Conservation (phyloP, 1,139 yeast genomes). For the Kluyveromyces sp. region DNA sequence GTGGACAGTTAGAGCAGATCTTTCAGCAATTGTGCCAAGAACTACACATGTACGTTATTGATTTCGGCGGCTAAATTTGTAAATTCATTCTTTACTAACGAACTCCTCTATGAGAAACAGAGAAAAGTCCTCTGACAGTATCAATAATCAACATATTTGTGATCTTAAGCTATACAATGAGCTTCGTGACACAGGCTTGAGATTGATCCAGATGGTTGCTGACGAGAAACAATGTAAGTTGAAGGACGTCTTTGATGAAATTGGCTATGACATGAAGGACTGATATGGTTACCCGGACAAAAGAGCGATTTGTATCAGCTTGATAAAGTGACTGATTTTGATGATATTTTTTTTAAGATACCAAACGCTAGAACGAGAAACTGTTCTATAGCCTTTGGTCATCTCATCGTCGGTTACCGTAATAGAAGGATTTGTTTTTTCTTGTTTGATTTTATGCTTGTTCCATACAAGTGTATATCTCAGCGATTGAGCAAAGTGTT, state of each 20-base stretch:
- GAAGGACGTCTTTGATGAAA: slow-evolving; percentile 28
- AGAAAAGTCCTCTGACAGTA: slow-evolving; percentile 11
- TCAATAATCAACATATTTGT: slow-evolving; percentile 22
- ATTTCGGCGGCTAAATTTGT: slow-evolving; percentile 6
- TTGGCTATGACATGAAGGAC: slow-evolving; percentile 24
- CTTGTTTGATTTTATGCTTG: no score
- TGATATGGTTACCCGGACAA: slow-evolving; percentile 39
- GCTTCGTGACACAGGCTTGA: slow-evolving; percentile 29
- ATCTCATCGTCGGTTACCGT: no score
- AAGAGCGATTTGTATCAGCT: not conserved
- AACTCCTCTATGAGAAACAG: not conserved
- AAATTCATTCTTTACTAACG: not conserved
- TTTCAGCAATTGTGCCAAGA: not conserved
- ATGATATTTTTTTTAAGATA: not conserved
- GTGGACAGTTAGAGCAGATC: not conserved
- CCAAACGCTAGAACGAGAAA: not conserved
- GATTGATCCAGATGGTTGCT: slow-evolving; percentile 28
- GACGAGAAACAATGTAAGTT: slow-evolving; percentile 24
- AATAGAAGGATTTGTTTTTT: no score
- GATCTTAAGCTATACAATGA: slow-evolving; percentile 30
- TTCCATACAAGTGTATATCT: no score
- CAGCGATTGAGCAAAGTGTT: no score
- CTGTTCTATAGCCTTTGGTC: not conserved
- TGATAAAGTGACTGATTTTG: not conserved
- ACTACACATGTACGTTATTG: not conserved